These are phyloP conservation scores for Macroventuria anomochaeta DNA, from an alignment of 2,329 filamentous ascomycete genomes.

Conservation along the genomic window DNA sequence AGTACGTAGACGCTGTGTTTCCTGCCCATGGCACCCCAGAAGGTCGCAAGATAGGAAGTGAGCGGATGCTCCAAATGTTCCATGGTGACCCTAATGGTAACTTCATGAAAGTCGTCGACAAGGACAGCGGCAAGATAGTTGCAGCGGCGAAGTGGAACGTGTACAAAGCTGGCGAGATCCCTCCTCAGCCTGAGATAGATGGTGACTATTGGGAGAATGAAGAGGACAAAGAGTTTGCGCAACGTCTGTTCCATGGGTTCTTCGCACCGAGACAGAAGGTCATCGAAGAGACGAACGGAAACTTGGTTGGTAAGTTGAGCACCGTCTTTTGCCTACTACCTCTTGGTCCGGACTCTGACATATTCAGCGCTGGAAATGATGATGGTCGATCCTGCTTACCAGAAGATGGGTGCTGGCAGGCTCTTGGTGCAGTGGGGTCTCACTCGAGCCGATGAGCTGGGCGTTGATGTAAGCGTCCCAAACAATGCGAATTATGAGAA, in stretches of 20 bases:
- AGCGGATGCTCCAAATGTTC: conserved; percentile 14
- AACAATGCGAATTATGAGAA: not conserved
- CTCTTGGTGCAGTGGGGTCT: conserved; percentile 12
- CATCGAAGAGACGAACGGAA: conserved; percentile 9
- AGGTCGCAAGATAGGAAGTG: conserved; percentile 5
- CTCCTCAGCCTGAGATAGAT: conserved; percentile 9
- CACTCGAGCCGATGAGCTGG: conserved; percentile 12
- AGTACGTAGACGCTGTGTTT: conserved; percentile 18
- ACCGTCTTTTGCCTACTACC: too few relatives aligned
- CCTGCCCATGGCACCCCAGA: conserved; percentile 8
- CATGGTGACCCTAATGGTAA: conserved; percentile 3
- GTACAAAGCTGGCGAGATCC: conserved; percentile 9
- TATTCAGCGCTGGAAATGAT: conserved; percentile 16
- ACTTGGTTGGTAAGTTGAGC: conserved; percentile 11
- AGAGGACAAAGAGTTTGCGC: conserved; percentile 19
- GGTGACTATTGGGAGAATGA: conserved; percentile 18
- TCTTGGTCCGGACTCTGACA: not conserved
- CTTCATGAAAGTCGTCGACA: conserved; percentile 17
- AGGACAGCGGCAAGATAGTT: conserved; percentile 3
- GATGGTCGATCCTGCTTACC: conserved; percentile 14
- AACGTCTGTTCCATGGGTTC: conserved; percentile 10
- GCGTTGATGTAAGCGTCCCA: conserved; percentile 11
- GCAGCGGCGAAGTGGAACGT: conserved; percentile 21
- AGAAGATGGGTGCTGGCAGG: conserved; percentile 9
- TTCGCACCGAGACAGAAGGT: conserved; percentile 15